A percentile compares a stretch with the other conserved stretches of the same genome.
These are phyloP conservation scores for Eustoma russellianum DNA, from an alignment of 257 asterid species.

Conservation along the genomic window DNA sequence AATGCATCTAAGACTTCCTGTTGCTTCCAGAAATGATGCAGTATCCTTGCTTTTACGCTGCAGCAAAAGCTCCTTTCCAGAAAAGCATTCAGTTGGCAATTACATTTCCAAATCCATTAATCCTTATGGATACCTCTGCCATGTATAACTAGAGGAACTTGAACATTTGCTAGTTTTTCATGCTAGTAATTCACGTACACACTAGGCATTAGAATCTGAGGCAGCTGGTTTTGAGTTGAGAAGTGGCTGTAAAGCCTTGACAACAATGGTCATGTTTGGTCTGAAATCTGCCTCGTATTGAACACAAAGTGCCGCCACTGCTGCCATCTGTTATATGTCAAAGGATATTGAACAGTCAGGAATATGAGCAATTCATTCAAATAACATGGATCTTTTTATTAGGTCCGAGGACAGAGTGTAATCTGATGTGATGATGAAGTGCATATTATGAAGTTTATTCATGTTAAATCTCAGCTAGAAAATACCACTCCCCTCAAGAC, in stretches of 20 bases:
- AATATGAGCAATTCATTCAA: not conserved
- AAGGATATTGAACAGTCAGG: too few species aligned
- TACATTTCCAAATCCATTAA: not conserved
- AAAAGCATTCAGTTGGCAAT: conserved; percentile 6
- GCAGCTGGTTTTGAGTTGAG: conserved; percentile 68
- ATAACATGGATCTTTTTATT: not conserved
- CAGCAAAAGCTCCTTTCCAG: conserved; percentile 6
- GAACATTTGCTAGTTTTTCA: not conserved
- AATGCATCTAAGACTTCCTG: too few species aligned
- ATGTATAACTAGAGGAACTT: not conserved
- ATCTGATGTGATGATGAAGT: too few species aligned
- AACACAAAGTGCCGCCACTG: conserved; percentile 94
- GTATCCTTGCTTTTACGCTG: not conserved
- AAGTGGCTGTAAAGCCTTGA: conserved; percentile 92
- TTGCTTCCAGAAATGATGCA: too few species aligned
- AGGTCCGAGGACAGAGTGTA: too few species aligned
- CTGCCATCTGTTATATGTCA: conserved; percentile 56
- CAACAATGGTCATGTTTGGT: conserved; percentile 94
- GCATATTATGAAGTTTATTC: too few species aligned
- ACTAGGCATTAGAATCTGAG: conserved; percentile 27
- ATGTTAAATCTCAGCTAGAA: not conserved
- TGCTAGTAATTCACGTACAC: not conserved
- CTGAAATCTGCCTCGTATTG: conserved; percentile 93
- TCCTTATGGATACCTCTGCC: not conserved
- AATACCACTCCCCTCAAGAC: too few species aligned